A percentile compares a stretch with the other conserved stretches of the same genome.
phyloP scores from a whole-genome alignment of 371 early-diverging fungal species.

The Mortierella sp. region DNA sequence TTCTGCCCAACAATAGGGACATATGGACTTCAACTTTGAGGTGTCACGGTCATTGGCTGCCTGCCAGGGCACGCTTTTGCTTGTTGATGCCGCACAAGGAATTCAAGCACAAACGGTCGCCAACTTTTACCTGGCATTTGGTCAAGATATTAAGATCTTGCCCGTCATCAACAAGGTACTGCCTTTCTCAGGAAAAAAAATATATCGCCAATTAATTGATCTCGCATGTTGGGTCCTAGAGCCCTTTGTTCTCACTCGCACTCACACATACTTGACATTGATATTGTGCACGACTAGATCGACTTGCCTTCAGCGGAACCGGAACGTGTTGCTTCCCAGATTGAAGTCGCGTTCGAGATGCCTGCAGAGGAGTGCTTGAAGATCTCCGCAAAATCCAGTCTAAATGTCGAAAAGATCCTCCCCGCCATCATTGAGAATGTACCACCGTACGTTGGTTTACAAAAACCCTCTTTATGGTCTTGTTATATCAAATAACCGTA shows the following conservation, averaged over 20 bases:
- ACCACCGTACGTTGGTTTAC: constrained; percentile 68
- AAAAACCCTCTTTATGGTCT: neutral
- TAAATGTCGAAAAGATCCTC: constrained; percentile 84
- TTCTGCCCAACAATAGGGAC: constrained; percentile 63
- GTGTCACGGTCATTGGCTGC: constrained; percentile 94
- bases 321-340: constrained; percentile 80
- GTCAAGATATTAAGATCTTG: constrained; percentile 87
- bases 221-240: neutral
- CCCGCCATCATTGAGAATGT: constrained; percentile 84
- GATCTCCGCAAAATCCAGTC: constrained; percentile 93
- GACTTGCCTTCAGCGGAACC: constrained; percentile 95
- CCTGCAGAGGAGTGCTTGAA: constrained; percentile 68
- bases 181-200: neutral
- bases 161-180: constrained; percentile 94
- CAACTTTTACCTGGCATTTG: constrained; percentile 95
- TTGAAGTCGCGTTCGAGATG: constrained; percentile 92
- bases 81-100: constrained; percentile 94
- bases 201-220: neutral
- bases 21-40: constrained; percentile 91
- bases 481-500: neutral
- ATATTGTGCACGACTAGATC: constrained; percentile 62
- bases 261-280: neutral
- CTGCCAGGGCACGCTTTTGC: constrained; percentile 91
- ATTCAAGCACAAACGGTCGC: constrained; percentile 97
- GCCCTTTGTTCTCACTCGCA: no score